Evolutionary conservation across 1,139 yeast genomes (phyloP), one percentile per base, ranked within the genome.

Genomic region (Pichia sp.): DNA sequence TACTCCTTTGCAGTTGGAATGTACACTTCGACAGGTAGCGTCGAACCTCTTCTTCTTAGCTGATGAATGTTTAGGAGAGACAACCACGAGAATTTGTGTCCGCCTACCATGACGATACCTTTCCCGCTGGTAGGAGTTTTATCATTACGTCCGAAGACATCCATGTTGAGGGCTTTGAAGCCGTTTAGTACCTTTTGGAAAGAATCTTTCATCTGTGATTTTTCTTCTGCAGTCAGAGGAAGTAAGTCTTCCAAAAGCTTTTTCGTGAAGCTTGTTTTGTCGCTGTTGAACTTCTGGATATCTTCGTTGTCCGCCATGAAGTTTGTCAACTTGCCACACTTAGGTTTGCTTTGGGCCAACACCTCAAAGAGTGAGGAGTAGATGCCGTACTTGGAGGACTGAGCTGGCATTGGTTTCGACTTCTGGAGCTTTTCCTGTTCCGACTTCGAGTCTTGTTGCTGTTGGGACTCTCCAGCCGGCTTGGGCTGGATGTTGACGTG

Each of bases 61-160:
- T 79, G 75, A 62, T 77, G 76, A 48, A 84, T 76, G 26, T 83
- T 78, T 6, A 80, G 66, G 42, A 82, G 67, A 1, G 82, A 78
- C 47, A 84, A 72, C 68, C 84, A 80, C 57, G 82, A 73, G 62
- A 75, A 82, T 55, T 74, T 72, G 15, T 79, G 85, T 54, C 88
- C 88, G 31, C 86, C 88, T 53, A 84, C 77, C 60, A 81, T 80
- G 5, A 83, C 85, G 29, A 82, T 77, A 38, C 89, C 88, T 54
- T 75, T 74, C 5, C 82, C 84, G 51, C 45, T 15, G 10, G 61
- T 55, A 4, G 34, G 23, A 6, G 49, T 26, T 4, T 57, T 23
- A 7, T 54, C 51, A 43, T 60, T 54, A 19, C 49, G 38, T 2
- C 65, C 66, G 52, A 68, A 64, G 4, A 54, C 54, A 11, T 50